phyloP scores from a whole-genome alignment of 2,329 filamentous ascomycete species.

The Calycina herbarum region DNA sequence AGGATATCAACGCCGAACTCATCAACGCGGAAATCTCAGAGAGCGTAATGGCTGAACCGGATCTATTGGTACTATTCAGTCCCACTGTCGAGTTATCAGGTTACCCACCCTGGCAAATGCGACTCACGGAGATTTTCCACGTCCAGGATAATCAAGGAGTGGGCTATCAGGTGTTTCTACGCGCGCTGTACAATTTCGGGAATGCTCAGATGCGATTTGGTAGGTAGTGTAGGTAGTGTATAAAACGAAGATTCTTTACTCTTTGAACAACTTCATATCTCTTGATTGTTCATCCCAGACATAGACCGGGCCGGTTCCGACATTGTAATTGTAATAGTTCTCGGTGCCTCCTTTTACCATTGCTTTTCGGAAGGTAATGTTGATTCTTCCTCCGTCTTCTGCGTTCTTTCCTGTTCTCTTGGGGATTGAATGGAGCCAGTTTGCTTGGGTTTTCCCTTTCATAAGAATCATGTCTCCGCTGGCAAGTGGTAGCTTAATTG shows the following conservation, averaged over 20 bases:
- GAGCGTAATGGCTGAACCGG: slow-evolving; percentile 82
- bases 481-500: slow-evolving; percentile 54
- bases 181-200: slow-evolving; percentile 79
- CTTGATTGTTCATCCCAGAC: slow-evolving; percentile 60
- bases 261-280: slow-evolving; percentile 42
- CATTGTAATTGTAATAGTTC: slow-evolving; percentile 85
- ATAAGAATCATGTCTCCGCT: slow-evolving; percentile 80
- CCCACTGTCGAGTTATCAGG: slow-evolving; percentile 81
- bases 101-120: slow-evolving; percentile 95
- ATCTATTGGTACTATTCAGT: slow-evolving; percentile 84
- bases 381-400: slow-evolving; percentile 65
- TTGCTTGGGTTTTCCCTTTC: slow-evolving; percentile 70
- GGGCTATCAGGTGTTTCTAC: slow-evolving; percentile 90
- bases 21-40: slow-evolving; percentile 85
- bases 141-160: slow-evolving; percentile 77
- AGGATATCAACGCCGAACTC: slow-evolving; percentile 81
- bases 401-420: slow-evolving; percentile 67
- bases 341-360: slow-evolving; percentile 72
- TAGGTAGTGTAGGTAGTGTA: slow-evolving; percentile 28
- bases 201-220: slow-evolving; percentile 81
- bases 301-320: slow-evolving; percentile 67
- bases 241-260: slow-evolving; percentile 6
- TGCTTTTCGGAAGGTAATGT: slow-evolving; percentile 76
- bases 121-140: slow-evolving; percentile 90
- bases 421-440: slow-evolving; percentile 77